Evolutionary conservation across 2,329 filamentous ascomycete genomes (phyloP).

Genomic region (Aspergillus tanneri): DNA sequence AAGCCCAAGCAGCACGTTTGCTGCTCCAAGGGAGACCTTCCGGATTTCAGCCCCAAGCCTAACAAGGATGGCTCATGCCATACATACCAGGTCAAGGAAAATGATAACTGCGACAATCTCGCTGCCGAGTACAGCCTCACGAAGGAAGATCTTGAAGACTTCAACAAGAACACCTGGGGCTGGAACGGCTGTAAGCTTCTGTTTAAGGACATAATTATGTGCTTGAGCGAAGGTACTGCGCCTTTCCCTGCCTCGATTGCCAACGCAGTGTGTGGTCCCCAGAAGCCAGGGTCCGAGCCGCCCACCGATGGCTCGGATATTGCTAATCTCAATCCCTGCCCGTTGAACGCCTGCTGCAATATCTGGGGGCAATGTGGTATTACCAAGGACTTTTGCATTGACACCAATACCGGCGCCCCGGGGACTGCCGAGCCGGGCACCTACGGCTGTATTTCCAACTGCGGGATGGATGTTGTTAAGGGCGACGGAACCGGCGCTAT

Average conservation of each 20-base stretch:
- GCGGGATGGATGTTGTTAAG: constrained; percentile 38
- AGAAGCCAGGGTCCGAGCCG: constrained; percentile 37
- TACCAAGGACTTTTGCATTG: constrained; percentile 46
- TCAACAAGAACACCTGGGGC: constrained; percentile 50
- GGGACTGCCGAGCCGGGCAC: constrained; percentile 37
- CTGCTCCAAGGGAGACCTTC: constrained; percentile 16
- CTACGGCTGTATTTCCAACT: constrained; percentile 45
- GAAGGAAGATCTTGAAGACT: constrained; percentile 35
- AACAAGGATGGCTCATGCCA: constrained; percentile 41
- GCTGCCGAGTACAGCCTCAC: constrained; percentile 34
- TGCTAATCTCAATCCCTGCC: constrained; percentile 11
- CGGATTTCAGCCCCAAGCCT: constrained; percentile 34
- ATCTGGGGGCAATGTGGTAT: constrained; percentile 40
- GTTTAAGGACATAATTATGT: constrained; percentile 34
- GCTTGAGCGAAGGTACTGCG: constrained; percentile 41
- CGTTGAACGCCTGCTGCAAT: background rate
- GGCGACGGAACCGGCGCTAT: constrained; percentile 21
- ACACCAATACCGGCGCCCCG: constrained; percentile 32
- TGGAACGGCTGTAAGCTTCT: constrained; percentile 43
- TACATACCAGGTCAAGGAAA: constrained; percentile 32
- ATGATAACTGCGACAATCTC: constrained; percentile 35
- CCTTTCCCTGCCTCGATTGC: constrained; percentile 41
- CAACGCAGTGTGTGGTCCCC: constrained; percentile 49
- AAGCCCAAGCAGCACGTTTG: constrained; percentile 29
- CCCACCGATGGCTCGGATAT: constrained; percentile 32